Percentiles rank a stretch among this genome's conserved stretches.
Conservation (phyloP, 2,329 filamentous ascomycete species). For the Intubia oerlemansii region DNA sequence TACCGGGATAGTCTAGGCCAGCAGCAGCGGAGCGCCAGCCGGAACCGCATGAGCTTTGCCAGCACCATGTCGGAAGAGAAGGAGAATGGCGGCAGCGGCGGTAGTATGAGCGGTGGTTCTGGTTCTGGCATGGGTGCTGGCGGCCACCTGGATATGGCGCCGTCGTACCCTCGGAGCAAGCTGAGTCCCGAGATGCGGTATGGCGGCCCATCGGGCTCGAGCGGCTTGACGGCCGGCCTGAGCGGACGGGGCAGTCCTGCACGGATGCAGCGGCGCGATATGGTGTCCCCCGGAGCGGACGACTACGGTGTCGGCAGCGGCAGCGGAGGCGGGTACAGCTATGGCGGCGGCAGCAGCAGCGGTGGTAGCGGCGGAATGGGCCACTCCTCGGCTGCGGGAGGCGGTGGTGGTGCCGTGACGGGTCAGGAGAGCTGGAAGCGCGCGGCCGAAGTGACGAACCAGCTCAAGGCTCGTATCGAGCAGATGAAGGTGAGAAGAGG, state of each 20-base stretch:
- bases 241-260: slow-evolving; percentile 39
- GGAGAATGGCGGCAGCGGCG: slow-evolving; percentile 54
- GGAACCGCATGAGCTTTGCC: slow-evolving; percentile 37
- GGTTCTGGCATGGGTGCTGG: too few species aligned
- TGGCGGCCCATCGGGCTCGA: slow-evolving; percentile 16
- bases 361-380: background rate
- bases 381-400: background rate
- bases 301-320: slow-evolving; percentile 1
- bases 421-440: slow-evolving; percentile 88
- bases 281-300: slow-evolving; percentile 4
- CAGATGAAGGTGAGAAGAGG: too few species aligned
- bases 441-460: slow-evolving; percentile 91
- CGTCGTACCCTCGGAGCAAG: slow-evolving; percentile 25
- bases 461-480: slow-evolving; percentile 91
- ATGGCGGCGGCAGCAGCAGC: background rate
- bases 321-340: background rate
- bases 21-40: slow-evolving; percentile 15
- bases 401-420: slow-evolving; percentile 2
- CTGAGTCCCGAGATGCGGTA: slow-evolving; percentile 34
- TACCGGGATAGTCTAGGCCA: slow-evolving; percentile 35
- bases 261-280: slow-evolving; percentile 24
- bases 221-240: slow-evolving; percentile 14
- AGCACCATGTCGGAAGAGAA: slow-evolving; percentile 56
- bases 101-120: too few species aligned
- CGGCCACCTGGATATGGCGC: too few species aligned